These are phyloP conservation scores for Mrakia gelida DNA, from an alignment of 768 basidiomycete genomes.

Conservation along the genomic window DNA sequence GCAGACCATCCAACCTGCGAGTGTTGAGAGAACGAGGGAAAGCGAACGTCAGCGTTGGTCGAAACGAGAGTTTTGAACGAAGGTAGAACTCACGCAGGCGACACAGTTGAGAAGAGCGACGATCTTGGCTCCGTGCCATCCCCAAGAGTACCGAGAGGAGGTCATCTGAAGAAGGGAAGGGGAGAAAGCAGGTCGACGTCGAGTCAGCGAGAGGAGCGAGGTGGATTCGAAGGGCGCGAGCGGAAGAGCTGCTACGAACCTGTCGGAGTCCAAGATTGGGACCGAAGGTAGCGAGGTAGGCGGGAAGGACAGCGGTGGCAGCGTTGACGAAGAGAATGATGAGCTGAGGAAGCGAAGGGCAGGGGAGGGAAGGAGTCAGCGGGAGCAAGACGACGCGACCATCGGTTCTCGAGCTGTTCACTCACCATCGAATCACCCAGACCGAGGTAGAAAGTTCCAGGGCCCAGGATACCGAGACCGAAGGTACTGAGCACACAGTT, in stretches of 20 bases:
- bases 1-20: slow-evolving; percentile 46
- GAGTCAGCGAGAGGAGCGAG: too few relatives aligned
- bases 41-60: too few relatives aligned
- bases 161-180: slow-evolving; percentile 41
- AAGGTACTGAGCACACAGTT: slow-evolving; percentile 31
- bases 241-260: too few relatives aligned
- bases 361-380: not conserved
- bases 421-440: slow-evolving; percentile 20
- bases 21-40: too few relatives aligned
- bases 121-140: slow-evolving; percentile 33
- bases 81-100: slow-evolving; percentile 40
- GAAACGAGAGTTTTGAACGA: too few relatives aligned
- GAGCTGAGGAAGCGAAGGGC: not conserved
- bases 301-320: slow-evolving; percentile 22
- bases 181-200: too few relatives aligned
- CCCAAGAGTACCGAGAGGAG: slow-evolving; percentile 41
- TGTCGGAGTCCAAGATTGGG: slow-evolving; percentile 49
- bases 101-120: slow-evolving; percentile 44
- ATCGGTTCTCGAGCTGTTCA: not conserved
- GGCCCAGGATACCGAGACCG: slow-evolving; percentile 28
- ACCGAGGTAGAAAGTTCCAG: slow-evolving; percentile 22
- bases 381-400: not conserved
- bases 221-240: too few relatives aligned
- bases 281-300: slow-evolving; percentile 40
- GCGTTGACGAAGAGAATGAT: slow-evolving; percentile 24